A percentile compares a stretch with the other conserved stretches of the same genome.
Conservation (phyloP, 2,329 filamentous ascomycete genomes). For the Uncinocarpus reesii region DNA sequence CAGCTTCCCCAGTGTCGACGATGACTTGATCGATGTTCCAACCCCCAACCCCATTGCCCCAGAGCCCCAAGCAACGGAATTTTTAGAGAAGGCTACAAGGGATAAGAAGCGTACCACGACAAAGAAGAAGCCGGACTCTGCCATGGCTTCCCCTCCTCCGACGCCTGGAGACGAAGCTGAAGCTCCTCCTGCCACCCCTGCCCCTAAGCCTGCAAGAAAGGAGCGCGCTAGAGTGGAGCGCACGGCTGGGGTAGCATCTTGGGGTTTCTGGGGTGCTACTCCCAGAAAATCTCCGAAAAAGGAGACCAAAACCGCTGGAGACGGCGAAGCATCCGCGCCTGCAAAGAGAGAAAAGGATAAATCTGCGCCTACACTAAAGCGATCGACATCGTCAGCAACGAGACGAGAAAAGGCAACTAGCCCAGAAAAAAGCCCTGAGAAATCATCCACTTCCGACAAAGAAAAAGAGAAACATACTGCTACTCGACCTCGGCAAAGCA, state of each 20-base stretch:
- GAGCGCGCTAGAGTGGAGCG: slow-evolving; percentile 69
- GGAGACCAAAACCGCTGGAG: slow-evolving; percentile 35
- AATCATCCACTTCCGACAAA: slow-evolving; percentile 65
- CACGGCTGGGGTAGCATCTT: slow-evolving; percentile 54
- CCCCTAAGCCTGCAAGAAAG: slow-evolving; percentile 54
- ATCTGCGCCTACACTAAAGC: slow-evolving; percentile 36
- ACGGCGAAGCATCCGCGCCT: slow-evolving; percentile 20
- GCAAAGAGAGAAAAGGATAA: slow-evolving; percentile 34
- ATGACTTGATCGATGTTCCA: slow-evolving; percentile 35
- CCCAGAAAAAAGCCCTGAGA: slow-evolving; percentile 47
- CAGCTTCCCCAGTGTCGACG: slow-evolving; percentile 45
- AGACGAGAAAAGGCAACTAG: slow-evolving; percentile 50
- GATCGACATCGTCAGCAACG: slow-evolving; percentile 49
- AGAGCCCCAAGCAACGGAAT: slow-evolving; percentile 27
- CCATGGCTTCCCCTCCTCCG: slow-evolving; percentile 26
- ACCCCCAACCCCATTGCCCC: slow-evolving; percentile 38
- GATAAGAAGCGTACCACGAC: slow-evolving; percentile 16
- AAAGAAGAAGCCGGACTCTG: slow-evolving; percentile 15
- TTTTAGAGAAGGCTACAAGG: background rate
- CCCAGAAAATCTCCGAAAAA: slow-evolving; percentile 43
- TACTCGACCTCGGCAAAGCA: slow-evolving; percentile 46
- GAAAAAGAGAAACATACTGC: slow-evolving; percentile 44
- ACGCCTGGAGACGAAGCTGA: slow-evolving; percentile 25
- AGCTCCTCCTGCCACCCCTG: slow-evolving; percentile 41
- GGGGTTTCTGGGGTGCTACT: slow-evolving; percentile 63